Conservation (phyloP, 805 yeast species). For the Metschnikowia vanudenii region DNA sequence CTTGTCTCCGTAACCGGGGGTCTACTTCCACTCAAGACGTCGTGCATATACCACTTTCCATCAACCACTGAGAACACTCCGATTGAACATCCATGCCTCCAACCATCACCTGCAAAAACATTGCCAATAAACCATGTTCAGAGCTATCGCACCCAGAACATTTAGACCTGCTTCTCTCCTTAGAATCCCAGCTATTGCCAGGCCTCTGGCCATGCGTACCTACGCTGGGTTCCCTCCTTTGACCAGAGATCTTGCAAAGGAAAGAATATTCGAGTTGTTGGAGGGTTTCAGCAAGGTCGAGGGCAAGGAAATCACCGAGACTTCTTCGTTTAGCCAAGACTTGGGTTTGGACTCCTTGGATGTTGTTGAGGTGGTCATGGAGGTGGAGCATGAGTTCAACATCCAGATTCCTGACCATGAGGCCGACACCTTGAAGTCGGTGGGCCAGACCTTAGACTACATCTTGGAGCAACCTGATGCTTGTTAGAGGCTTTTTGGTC, state of each 20-base stretch:
- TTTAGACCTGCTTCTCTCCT: constrained; percentile 12
- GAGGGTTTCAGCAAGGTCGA: constrained; percentile 63
- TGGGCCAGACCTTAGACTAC: constrained; percentile 45
- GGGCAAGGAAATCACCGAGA: constrained; percentile 37
- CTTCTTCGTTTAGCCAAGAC: constrained; percentile 37
- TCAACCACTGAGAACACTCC: constrained; percentile 5
- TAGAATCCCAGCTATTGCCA: constrained; percentile 19
- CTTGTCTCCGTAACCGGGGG: no score
- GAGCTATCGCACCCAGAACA: constrained; percentile 28
- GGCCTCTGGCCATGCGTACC: constrained; percentile 24
- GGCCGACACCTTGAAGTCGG: constrained; percentile 46
- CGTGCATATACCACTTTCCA: constrained; percentile 3
- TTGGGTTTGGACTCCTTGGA: constrained; percentile 49
- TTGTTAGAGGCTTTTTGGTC: constrained; percentile 25
- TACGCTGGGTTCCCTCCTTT: constrained; percentile 62
- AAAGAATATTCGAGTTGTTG: constrained; percentile 60
- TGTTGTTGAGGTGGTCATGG: constrained; percentile 48
- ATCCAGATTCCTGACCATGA: constrained; percentile 48
- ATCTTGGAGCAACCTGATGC: constrained; percentile 44
- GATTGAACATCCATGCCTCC: neutral
- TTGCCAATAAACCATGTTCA: constrained; percentile 27
- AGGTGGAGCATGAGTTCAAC: constrained; percentile 47
- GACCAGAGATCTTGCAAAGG: constrained; percentile 60
- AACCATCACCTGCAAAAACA: neutral
- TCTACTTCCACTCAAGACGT: neutral